Percentiles rank a stretch among this genome's conserved stretches.
These are phyloP conservation scores for Aspergillus amoenus DNA, from an alignment of 2,329 filamentous ascomycete species.

Conservation along the genomic window DNA sequence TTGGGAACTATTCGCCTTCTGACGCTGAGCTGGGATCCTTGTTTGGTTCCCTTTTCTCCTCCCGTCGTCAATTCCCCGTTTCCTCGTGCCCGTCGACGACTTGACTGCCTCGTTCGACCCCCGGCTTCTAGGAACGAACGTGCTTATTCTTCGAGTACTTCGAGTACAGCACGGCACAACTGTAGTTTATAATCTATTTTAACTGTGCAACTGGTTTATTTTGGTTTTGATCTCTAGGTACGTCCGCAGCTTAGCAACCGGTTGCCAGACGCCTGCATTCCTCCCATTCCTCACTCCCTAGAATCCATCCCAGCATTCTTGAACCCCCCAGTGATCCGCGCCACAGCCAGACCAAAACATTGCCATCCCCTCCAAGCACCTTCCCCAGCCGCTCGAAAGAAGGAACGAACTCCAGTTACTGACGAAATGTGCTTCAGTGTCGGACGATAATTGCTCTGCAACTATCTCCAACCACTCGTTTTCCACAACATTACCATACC, in stretches of 20 bases:
- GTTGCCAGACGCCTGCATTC: slow-evolving; percentile 31
- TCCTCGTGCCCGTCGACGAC: slow-evolving; percentile 19
- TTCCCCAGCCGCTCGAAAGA: slow-evolving; percentile 15
- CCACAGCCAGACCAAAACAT: slow-evolving; percentile 18
- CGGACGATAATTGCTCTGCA: slow-evolving; percentile 1
- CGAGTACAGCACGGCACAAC: too few species aligned
- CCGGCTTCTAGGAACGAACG: slow-evolving; percentile 18
- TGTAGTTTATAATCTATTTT: too few species aligned
- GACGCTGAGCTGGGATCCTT: not conserved
- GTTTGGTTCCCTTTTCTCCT: slow-evolving; percentile 10
- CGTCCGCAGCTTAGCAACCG: slow-evolving; percentile 22
- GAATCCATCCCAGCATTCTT: slow-evolving; percentile 30
- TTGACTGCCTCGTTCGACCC: slow-evolving; percentile 14
- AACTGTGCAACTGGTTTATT: not conserved
- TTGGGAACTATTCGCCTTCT: not conserved
- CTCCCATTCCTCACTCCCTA: slow-evolving; percentile 23
- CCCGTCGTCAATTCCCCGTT: slow-evolving; percentile 16
- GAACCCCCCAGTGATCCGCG: slow-evolving; percentile 17
- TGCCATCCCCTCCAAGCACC: slow-evolving; percentile 15
- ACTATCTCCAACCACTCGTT: slow-evolving; percentile 2
- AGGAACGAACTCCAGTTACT: slow-evolving; percentile 11
- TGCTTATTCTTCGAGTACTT: slow-evolving; percentile 4
- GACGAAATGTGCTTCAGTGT: slow-evolving; percentile 9
- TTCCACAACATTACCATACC: not conserved
- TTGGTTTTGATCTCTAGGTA: slow-evolving; percentile 16